phyloP scores from a whole-genome alignment of 352 stramenopile genomes.

The Pythium insidiosum region DNA sequence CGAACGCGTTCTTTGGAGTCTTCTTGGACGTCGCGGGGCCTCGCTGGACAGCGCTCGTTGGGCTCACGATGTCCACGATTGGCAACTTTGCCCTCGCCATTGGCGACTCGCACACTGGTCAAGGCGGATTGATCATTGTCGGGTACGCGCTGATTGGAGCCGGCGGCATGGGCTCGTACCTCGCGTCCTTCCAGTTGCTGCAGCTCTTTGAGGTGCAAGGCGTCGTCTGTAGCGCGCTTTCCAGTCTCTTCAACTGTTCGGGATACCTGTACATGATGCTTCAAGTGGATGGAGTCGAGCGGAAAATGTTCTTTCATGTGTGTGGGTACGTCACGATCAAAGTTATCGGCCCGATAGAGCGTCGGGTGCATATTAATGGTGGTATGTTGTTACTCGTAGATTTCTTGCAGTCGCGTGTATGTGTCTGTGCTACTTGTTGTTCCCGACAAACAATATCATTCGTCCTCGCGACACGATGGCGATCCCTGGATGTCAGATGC shows the following conservation, averaged over 20 bases:
- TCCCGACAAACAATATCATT: constrained; percentile 67
- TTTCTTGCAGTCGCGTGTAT: constrained; percentile 36
- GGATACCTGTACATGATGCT: constrained; percentile 83
- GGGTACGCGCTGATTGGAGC: constrained; percentile 64
- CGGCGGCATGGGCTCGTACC: constrained; percentile 65
- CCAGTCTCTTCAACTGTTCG: constrained; percentile 80
- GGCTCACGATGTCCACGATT: constrained; percentile 30
- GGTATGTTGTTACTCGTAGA: no score
- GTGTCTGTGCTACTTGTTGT: constrained; percentile 47
- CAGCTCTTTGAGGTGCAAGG: constrained; percentile 72
- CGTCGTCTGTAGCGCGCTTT: constrained; percentile 70
- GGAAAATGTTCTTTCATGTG: constrained; percentile 36
- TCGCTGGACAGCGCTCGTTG: constrained; percentile 40
- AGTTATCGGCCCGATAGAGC: no score
- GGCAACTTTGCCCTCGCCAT: constrained; percentile 55
- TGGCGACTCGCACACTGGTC: constrained; percentile 42
- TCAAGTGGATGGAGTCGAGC: constrained; percentile 38
- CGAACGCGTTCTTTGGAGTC: constrained; percentile 73
- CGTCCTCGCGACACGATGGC: constrained; percentile 27
- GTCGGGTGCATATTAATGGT: no score
- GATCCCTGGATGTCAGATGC: constrained; percentile 41
- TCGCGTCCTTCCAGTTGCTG: constrained; percentile 74
- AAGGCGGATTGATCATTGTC: constrained; percentile 44
- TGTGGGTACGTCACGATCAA: constrained; percentile 37
- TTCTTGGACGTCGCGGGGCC: constrained; percentile 64